Evolutionary conservation across 2,329 filamentous ascomycete species (phyloP).

Genomic region (Calonectria multiphialidica): DNA sequence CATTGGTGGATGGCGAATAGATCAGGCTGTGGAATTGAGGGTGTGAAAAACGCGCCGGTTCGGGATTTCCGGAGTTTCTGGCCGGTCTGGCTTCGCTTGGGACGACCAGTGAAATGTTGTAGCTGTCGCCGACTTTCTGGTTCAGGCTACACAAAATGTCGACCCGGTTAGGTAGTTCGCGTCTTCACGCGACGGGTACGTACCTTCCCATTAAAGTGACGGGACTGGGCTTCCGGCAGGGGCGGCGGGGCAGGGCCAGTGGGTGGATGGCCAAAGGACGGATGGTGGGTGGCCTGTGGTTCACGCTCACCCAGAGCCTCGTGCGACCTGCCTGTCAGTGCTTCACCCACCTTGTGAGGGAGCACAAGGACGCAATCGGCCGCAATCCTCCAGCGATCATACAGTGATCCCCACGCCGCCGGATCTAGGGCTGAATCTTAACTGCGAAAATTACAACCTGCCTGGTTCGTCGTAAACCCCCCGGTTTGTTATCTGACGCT

Average conservation of each 20-base stretch:
- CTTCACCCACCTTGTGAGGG: neutral
- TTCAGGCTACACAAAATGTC: neutral
- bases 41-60: neutral
- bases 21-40: neutral
- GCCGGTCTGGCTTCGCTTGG: neutral
- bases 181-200: constrained; percentile 23
- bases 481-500: neutral
- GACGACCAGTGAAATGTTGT: neutral
- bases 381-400: neutral
- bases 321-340: neutral
- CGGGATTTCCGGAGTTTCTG: too few species aligned
- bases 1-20: constrained; percentile 34
- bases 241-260: constrained; percentile 6
- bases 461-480: neutral
- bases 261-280: too few species aligned
- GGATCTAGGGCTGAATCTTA: constrained; percentile 7
- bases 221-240: neutral
- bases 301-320: neutral
- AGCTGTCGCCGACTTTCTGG: neutral
- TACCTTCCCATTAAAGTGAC: constrained; percentile 20
- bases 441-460: neutral
- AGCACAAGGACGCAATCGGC: neutral
- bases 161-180: neutral
- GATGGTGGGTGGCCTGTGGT: neutral
- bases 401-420: neutral